Base-by-base conservation (phyloP, 1,139 yeast species). In the Scheffersomyces parashehatae region DNA sequence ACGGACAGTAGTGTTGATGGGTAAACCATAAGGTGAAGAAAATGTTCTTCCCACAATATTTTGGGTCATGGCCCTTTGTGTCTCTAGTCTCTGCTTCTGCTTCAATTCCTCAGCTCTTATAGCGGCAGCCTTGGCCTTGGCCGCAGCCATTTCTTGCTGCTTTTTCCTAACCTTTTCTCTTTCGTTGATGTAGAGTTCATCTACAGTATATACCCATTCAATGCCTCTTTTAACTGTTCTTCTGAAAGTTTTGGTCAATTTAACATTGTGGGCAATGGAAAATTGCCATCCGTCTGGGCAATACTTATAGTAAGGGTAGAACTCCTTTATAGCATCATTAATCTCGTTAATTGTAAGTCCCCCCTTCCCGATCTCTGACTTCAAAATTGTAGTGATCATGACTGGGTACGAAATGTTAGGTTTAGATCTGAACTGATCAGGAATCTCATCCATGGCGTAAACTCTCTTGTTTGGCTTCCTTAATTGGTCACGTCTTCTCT, bases 281-380 rank as follows among this genome's bases (percentile, higher is more conserved):
- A 88, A 85, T 67, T 93, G 99, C 99, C 99, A 93, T 2, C 98
- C 98, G 62, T 90, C 96, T 1, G 95, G 90, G 58, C 97, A 90
- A 65, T 88, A 93, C 58, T 85, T 81, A 65, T 88, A 93, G 65
- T 88, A 93, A 1, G 98, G 99, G 62, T 87, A 91, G 9, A 86
- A 67, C 35, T 88, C 96, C 59, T 87, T 87, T 41, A 93, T 88
- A 1, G 90, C 88, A 43, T 86, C 88, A 61, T 88, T 85, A 37
- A 93, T 88, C 52, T 90, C 97, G 10, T 88, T 82, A 39, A 93
- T 68, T 0, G 96, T 85, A 78, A 89, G 79, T 13, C 96, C 97
- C 37, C 79, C 76, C 28, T 41, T 42, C 8, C 28, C 37, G 11
- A 28, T 24, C 37, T 70, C 73, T 29, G 83, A 80, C 49, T 87